Base-by-base conservation (phyloP, 768 basidiomycete genomes). In the Podaxis mareebaensis region DNA sequence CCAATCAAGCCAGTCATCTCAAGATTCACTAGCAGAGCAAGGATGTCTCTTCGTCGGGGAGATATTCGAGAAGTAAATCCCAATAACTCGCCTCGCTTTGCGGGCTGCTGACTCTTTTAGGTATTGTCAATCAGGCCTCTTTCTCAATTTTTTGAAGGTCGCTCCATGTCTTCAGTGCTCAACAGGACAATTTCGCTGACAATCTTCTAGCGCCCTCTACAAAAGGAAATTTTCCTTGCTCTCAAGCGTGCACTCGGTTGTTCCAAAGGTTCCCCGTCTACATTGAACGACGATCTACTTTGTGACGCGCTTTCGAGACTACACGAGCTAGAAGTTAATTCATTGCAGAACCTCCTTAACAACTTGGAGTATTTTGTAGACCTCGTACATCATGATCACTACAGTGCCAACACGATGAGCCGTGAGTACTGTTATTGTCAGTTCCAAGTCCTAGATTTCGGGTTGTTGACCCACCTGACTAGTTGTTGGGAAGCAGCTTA, bases 331-430 rank as follows among this genome's bases (percentile, higher is more conserved):
- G 87, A 90, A 54, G 73, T 76, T 38, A 76, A 75, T 8, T 71
- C 76, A 20, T 83, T 85, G 64, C 84, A 87, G 65, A 70, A 70
- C n/a, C 79, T 86, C 22, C 71, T 90, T 10, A 74, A 81, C 56
- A 91, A 91, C 70, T 69, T 91, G 15, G 74, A 80, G 46, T 75
- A 68, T 10, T 93, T 81, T 64, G 77, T 91, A 1, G 84, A 90
- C 56, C 66, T 79, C 3, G 84, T 89, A 10, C 81, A 87, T 66
- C 80, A 81, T 66, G 75, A 85, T 55, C 77, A 75, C 24, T 88
- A 85, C 65, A 83, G 75, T 46, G 62, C 72, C 1, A 80, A 84
- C 3, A 73, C 86, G n/a, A 78, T 91, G 72, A 79, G 76, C 60
- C 81, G 91, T 89, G 65, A 65, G 85, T 71, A 33, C 33, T 30